A percentile compares a stretch with the other conserved stretches of the same genome.
These are phyloP conservation scores for Candida nitratophila DNA, from an alignment of 805 yeast species.

Conservation along the genomic window DNA sequence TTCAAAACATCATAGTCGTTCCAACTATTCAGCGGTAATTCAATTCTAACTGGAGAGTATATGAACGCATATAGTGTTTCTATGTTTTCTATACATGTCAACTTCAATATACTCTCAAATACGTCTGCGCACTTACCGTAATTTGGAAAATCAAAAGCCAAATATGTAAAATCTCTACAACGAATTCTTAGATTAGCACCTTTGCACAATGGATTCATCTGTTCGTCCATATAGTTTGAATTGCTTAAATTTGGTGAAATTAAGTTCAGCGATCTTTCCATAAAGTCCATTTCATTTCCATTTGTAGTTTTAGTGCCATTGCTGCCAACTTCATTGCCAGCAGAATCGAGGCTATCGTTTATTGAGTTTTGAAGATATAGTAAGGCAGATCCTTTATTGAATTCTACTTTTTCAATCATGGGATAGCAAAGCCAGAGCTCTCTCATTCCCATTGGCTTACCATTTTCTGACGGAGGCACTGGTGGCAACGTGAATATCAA, in stretches of 20 bases:
- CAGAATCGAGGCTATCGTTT: neutral
- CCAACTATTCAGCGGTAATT: slow-evolving; percentile 67
- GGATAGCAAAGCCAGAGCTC: slow-evolving; percentile 95
- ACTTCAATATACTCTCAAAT: slow-evolving; percentile 59
- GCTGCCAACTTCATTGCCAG: neutral
- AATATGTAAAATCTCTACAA: slow-evolving; percentile 79
- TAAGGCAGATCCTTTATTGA: slow-evolving; percentile 47
- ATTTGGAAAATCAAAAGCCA: slow-evolving; percentile 66
- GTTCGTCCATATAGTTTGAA: neutral
- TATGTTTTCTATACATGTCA: slow-evolving; percentile 49
- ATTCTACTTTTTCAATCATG: slow-evolving; percentile 56
- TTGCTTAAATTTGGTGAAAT: neutral
- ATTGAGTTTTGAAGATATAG: slow-evolving; percentile 12
- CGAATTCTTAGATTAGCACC: slow-evolving; percentile 58
- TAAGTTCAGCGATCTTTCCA: neutral
- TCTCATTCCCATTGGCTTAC: slow-evolving; percentile 25
- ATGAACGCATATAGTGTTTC: slow-evolving; percentile 72
- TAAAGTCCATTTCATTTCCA: neutral
- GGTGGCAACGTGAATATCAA: slow-evolving; percentile 46
- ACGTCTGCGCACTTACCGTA: slow-evolving; percentile 60
- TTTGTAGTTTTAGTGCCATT: neutral
- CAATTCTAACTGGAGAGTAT: slow-evolving; percentile 70
- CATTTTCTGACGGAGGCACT: slow-evolving; percentile 6
- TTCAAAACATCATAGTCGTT: slow-evolving; percentile 45
- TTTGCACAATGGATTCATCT: slow-evolving; percentile 9